Conservation (phyloP, 179 eudicot species). For the Heliamphora pulchella region DNA sequence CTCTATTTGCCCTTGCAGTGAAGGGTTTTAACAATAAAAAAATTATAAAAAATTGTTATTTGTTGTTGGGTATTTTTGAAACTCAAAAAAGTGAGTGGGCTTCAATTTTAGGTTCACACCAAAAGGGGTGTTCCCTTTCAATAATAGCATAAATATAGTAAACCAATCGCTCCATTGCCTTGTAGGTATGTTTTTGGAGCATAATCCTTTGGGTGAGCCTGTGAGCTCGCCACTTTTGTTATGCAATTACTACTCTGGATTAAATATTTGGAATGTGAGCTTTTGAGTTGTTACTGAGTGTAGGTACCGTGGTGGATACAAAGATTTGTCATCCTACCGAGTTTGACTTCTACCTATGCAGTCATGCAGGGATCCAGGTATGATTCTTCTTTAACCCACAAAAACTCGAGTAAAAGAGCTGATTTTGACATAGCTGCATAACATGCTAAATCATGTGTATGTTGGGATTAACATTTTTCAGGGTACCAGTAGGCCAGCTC, state of each 20-base stretch:
- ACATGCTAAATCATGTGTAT: background rate
- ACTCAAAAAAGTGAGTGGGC: no score
- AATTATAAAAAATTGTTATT: no score
- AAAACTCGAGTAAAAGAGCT: background rate
- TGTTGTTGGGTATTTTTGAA: no score
- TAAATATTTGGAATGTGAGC: background rate
- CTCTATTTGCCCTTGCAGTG: no score
- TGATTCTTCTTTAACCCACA: background rate
- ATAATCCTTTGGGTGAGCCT: no score
- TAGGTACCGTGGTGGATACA: constrained; percentile 83
- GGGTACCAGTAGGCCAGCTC: constrained; percentile 96
- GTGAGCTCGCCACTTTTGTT: no score
- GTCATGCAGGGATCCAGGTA: constrained; percentile 96
- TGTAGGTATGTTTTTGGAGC: no score
- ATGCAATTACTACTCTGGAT: background rate
- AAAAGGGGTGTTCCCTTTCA: no score
- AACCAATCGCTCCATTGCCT: no score
- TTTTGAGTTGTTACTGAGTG: constrained; percentile 9
- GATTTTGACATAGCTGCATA: background rate
- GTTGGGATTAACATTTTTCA: constrained; percentile 19
- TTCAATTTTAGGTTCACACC: no score
- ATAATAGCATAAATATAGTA: no score
- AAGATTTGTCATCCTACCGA: constrained; percentile 91
- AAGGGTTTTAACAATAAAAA: no score
- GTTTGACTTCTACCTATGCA: constrained; percentile 79